phyloP scores from a whole-genome alignment of 768 basidiomycete species.

The Pleurotus eryngii region DNA sequence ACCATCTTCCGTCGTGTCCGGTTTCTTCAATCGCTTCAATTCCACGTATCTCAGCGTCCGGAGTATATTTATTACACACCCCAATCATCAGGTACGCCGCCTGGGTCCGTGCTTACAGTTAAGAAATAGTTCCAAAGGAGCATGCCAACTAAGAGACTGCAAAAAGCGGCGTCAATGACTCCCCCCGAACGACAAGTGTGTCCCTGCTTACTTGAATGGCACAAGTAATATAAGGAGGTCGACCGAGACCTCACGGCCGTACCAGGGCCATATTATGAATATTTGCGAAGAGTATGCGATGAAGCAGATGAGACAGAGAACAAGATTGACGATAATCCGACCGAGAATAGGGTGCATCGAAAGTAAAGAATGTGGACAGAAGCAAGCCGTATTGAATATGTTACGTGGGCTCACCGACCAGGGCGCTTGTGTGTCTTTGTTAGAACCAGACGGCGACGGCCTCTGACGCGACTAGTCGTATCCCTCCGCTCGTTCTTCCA shows the following conservation, averaged over 20 bases:
- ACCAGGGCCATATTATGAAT: conserved; percentile 92
- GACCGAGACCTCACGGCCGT: conserved; percentile 68
- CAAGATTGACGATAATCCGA: conserved; percentile 62
- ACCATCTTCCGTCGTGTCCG: conserved; percentile 65
- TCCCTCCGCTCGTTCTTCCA: too few species aligned
- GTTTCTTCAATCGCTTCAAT: conserved; percentile 48
- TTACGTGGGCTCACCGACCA: too few species aligned
- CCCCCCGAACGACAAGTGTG: too few species aligned
- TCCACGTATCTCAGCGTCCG: too few species aligned
- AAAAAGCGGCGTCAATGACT: not conserved
- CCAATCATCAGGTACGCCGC: conserved; percentile 76
- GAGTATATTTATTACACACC: conserved; percentile 39
- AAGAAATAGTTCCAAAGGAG: conserved; percentile 88
- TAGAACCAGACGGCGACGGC: not conserved
- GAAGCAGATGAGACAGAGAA: conserved; percentile 75
- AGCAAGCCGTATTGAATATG: too few species aligned
- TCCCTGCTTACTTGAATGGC: conserved; percentile 82
- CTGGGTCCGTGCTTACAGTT: conserved; percentile 82
- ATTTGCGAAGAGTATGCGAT: conserved; percentile 88
- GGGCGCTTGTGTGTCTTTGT: not conserved
- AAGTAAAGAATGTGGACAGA: too few species aligned
- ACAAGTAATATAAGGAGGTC: conserved; percentile 73
- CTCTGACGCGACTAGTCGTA: not conserved
- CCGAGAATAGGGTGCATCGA: conserved; percentile 47
- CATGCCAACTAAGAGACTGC: conserved; percentile 70